These are phyloP conservation scores for Fusarium austroafricanum DNA, from an alignment of 2,329 filamentous ascomycete species.

Conservation along the genomic window DNA sequence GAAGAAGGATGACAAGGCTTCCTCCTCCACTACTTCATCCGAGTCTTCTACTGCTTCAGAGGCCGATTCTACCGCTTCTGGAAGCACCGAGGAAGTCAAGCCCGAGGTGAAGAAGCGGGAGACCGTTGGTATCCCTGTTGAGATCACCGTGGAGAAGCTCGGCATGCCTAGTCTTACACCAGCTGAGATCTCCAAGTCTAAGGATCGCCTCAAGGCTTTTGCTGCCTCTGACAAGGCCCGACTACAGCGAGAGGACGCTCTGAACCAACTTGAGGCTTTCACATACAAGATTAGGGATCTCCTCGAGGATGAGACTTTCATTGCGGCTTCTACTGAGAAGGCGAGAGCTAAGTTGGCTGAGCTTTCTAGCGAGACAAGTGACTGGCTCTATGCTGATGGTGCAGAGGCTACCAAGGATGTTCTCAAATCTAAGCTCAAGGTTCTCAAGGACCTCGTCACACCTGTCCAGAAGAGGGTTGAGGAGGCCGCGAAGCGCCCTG, in stretches of 20 bases:
- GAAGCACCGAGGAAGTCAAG: conserved; percentile 59
- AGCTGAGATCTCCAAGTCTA: conserved; percentile 62
- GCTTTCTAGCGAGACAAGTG: conserved; percentile 76
- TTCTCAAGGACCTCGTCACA: conserved; percentile 79
- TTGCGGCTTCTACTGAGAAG: conserved; percentile 74
- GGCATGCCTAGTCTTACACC: conserved; percentile 64
- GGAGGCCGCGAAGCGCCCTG: conserved; percentile 78
- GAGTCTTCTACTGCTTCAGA: conserved; percentile 45
- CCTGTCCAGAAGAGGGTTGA: conserved; percentile 81
- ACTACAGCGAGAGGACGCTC: conserved; percentile 80
- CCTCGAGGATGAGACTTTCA: conserved; percentile 80
- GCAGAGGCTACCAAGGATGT: conserved; percentile 78
- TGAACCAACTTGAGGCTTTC: conserved; percentile 93
- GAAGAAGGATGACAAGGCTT: conserved; percentile 57
- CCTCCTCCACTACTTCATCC: conserved; percentile 38
- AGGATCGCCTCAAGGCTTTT: conserved; percentile 83
- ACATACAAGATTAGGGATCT: conserved; percentile 91
- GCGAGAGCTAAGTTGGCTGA: conserved; percentile 75
- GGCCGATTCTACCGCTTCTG: conserved; percentile 59
- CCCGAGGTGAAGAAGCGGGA: conserved; percentile 70
- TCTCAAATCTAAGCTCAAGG: conserved; percentile 80
- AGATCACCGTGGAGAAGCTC: conserved; percentile 60
- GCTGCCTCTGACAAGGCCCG: conserved; percentile 86
- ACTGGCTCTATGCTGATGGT: conserved; percentile 93
- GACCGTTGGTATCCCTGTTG: conserved; percentile 65